Evolutionary conservation across 2,329 filamentous ascomycete species (phyloP).

Genomic region (Ascochyta pisi): DNA sequence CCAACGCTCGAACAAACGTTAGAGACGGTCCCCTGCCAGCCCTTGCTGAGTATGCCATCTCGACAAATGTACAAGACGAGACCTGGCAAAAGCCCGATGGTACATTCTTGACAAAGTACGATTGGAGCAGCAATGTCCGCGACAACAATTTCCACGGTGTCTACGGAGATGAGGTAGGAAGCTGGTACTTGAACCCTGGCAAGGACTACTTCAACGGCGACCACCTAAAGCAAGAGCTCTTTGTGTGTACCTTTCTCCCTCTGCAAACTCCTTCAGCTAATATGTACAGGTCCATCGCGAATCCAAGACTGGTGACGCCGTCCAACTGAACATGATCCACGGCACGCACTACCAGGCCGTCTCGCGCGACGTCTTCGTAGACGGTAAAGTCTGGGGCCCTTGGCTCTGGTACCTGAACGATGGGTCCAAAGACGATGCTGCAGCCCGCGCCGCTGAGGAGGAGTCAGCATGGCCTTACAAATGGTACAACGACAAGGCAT

Average conservation of each 20-base stretch:
- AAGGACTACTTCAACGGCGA: conserved; percentile 62
- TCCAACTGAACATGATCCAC: conserved; percentile 63
- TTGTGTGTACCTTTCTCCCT: conserved; percentile 35
- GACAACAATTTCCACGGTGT: conserved; percentile 58
- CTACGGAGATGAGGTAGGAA: conserved; percentile 58
- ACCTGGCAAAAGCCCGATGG: conserved; percentile 59
- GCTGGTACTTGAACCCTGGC: conserved; percentile 59
- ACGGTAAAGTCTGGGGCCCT: conserved; percentile 48
- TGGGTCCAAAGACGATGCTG: conserved; percentile 55
- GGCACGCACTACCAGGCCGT: conserved; percentile 53
- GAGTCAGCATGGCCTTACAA: conserved; percentile 56
- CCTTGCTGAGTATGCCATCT: conserved; percentile 52
- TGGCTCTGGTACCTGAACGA: conserved; percentile 56
- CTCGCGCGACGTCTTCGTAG: conserved; percentile 42
- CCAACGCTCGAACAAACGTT: conserved; percentile 55
- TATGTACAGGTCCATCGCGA: conserved; percentile 54
- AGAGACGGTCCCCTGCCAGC: conserved; percentile 56
- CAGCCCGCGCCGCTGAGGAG: conserved; percentile 50
- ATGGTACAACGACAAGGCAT: conserved; percentile 57
- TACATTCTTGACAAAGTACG: conserved; percentile 61
- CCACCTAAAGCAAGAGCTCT: conserved; percentile 61
- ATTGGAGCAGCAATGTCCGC: conserved; percentile 52
- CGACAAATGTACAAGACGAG: conserved; percentile 62
- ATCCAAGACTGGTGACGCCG: conserved; percentile 57
- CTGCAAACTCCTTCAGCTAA: background rate